A percentile compares a stretch with the other conserved stretches of the same genome.
These are phyloP conservation scores for Butyriboletus appendiculatus DNA, from an alignment of 1,284 basidiomycete genomes.

Conservation along the genomic window DNA sequence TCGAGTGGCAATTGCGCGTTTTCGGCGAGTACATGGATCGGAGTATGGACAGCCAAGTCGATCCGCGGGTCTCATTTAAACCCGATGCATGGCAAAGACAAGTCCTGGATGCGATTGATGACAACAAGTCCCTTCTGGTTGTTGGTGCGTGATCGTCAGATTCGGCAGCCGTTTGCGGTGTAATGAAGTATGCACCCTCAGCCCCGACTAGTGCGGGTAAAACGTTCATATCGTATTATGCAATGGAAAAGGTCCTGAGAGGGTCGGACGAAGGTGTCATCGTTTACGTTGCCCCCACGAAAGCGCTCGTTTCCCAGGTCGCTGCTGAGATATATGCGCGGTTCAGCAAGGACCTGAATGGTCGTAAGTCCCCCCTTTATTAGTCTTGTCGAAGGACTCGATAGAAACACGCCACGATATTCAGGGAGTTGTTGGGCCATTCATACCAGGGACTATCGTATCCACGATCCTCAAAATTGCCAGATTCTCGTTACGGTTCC, in stretches of 20 bases:
- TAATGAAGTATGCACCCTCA: constrained; percentile 21
- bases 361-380: constrained; percentile 38
- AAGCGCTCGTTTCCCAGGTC: constrained; percentile 68
- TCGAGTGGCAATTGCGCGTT: constrained; percentile 65
- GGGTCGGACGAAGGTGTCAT: constrained; percentile 63
- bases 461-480: constrained; percentile 63
- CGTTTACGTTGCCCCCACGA: constrained; percentile 75
- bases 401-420: background rate
- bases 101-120: constrained; percentile 65
- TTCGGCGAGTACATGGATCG: constrained; percentile 75
- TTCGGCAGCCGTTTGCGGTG: background rate
- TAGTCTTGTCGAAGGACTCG: background rate
- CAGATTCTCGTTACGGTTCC: constrained; percentile 75
- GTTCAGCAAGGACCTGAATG: constrained; percentile 59
- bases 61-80: constrained; percentile 59
- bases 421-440: constrained; percentile 64
- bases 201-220: constrained; percentile 72
- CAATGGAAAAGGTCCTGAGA: constrained; percentile 67
- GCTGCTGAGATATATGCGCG: constrained; percentile 71
- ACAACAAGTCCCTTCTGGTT: constrained; percentile 59
- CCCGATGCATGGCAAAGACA: constrained; percentile 72
- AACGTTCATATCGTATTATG: constrained; percentile 76
- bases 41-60: constrained; percentile 61
- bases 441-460: constrained; percentile 66
- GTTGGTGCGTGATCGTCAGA: constrained; percentile 47